Evolutionary conservation across 495 filamentous ascomycete genomes (phyloP), one percentile per base, ranked within the genome.

Genomic region (Aspergillus carlsbadensis): DNA sequence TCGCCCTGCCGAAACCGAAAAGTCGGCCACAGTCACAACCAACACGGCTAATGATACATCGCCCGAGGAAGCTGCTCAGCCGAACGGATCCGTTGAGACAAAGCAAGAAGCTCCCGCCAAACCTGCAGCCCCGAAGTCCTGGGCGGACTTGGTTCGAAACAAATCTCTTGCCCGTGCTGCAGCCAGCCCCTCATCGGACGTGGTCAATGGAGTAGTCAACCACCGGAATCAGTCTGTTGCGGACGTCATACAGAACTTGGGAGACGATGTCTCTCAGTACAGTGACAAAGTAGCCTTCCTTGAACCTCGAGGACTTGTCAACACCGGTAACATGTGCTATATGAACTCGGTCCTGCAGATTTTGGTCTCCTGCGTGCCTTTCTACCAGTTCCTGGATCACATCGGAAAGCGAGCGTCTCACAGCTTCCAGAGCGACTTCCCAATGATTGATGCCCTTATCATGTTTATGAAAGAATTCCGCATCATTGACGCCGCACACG

Each of bases 271-370:
- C 24, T 75, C 76, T 37, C 76, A 79, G 37, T 81, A 78, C 51
- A 75, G 68, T 15, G 79, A 82, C 6, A 92, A 89, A 62, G 75
- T 93, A 47, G 72, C 85, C 10, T 97, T 97, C 66, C 79, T 98
- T 5, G 90, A 98, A 69, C 94, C 94, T n/a, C 81, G 95, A 46
- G 94, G 94, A 5, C 81, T 98, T 62, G 87, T 96, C 42, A 98
- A 98, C 71, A 95, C 92, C 41, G 94, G 94, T 7, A 98, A 98
- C 66, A 94, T 98, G 92, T 98, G 94, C 74, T 98, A 97, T 77
- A 98, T 98, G 95, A 98, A 98, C 77, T 96, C 94, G 42, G 94
- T 98, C 67, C 77, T 98, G 48, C 94, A 98, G 85, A 88, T 94
- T 65, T 78, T 98, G 54, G 80, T 96, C 55, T 96, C 89, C 55